phyloP scores from a whole-genome alignment of 257 asterid species.

The Nicotiana paniculata region DNA sequence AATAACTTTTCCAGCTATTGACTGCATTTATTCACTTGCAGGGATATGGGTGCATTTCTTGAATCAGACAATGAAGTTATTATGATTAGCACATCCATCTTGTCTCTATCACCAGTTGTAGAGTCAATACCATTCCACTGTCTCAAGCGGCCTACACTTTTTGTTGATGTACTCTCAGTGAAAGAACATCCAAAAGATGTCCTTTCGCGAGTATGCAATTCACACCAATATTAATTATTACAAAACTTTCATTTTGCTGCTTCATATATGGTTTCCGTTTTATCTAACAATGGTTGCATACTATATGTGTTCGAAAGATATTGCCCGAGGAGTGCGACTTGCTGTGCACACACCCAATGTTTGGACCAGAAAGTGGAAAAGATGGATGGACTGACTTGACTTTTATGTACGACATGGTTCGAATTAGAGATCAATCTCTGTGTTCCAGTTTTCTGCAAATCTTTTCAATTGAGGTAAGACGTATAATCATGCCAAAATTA shows the following conservation, averaged over 20 bases:
- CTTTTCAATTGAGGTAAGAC: slow-evolving; percentile 59
- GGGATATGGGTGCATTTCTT: slow-evolving; percentile 55
- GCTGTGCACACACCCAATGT: slow-evolving; percentile 94
- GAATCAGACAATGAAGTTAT: slow-evolving; percentile 59
- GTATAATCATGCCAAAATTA: neutral
- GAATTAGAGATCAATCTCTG: slow-evolving; percentile 46
- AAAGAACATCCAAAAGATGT: slow-evolving; percentile 72
- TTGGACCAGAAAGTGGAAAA: slow-evolving; percentile 87
- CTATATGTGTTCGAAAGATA: slow-evolving; percentile 28
- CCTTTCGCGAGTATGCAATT: slow-evolving; percentile 47
- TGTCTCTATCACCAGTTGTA: slow-evolving; percentile 59
- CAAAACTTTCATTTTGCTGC: neutral
- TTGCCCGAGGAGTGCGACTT: slow-evolving; percentile 72
- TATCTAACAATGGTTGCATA: neutral
- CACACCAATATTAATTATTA: neutral
- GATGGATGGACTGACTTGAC: slow-evolving; percentile 67
- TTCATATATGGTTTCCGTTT: neutral
- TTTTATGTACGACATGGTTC: slow-evolving; percentile 67
- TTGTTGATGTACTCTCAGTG: slow-evolving; percentile 82
- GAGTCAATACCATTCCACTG: slow-evolving; percentile 43
- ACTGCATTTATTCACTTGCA: slow-evolving; percentile 9
- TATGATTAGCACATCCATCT: slow-evolving; percentile 64
- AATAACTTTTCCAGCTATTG: neutral
- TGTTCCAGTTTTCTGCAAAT: slow-evolving; percentile 63
- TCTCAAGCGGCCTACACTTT: slow-evolving; percentile 51